Percentiles rank a stretch among this genome's conserved stretches.
Evolutionary conservation across 768 basidiomycete genomes (phyloP).

Genomic region (Pleurotus giganteus): DNA sequence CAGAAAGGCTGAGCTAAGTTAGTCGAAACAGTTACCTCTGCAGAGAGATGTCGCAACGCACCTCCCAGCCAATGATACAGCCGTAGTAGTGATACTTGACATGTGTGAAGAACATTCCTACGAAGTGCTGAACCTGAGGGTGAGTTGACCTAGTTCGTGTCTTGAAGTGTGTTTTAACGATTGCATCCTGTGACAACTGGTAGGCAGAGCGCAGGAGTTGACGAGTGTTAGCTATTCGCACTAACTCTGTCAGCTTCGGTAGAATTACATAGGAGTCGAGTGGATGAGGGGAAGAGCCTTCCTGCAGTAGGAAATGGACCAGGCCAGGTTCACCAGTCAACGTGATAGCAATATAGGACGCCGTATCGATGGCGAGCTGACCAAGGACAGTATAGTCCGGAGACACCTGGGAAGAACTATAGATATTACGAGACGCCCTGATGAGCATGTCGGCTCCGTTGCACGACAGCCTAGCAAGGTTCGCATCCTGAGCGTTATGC

Average conservation of each 20-base stretch:
- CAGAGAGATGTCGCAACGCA: slow-evolving; percentile 19
- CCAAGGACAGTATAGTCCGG: neutral
- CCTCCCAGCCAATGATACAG: slow-evolving; percentile 51
- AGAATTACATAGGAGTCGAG: neutral
- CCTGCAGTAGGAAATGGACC: neutral
- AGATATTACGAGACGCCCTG: slow-evolving; percentile 37
- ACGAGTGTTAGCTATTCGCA: neutral
- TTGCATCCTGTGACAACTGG: slow-evolving; percentile 26
- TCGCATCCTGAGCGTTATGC: slow-evolving; percentile 18
- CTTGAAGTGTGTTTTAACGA: slow-evolving; percentile 24
- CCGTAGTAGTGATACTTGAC: slow-evolving; percentile 36
- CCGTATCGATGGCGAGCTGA: neutral
- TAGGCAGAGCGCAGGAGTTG: slow-evolving; percentile 20
- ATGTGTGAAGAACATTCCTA: slow-evolving; percentile 49
- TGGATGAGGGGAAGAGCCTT: neutral
- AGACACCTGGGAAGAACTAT: slow-evolving; percentile 23
- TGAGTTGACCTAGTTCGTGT: slow-evolving; percentile 20
- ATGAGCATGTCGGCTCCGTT: slow-evolving; percentile 34
- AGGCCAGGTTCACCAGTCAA: slow-evolving; percentile 1
- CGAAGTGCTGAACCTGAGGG: slow-evolving; percentile 36
- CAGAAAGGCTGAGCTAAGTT: slow-evolving; percentile 28
- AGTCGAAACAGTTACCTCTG: slow-evolving; percentile 1
- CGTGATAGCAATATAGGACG: slow-evolving; percentile 8
- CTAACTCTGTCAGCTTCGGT: neutral
- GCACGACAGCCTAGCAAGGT: slow-evolving; percentile 19